A percentile compares a stretch with the other conserved stretches of the same genome.
Evolutionary conservation across 768 basidiomycete genomes (phyloP).

Genomic region (Psilocybe cubensis): DNA sequence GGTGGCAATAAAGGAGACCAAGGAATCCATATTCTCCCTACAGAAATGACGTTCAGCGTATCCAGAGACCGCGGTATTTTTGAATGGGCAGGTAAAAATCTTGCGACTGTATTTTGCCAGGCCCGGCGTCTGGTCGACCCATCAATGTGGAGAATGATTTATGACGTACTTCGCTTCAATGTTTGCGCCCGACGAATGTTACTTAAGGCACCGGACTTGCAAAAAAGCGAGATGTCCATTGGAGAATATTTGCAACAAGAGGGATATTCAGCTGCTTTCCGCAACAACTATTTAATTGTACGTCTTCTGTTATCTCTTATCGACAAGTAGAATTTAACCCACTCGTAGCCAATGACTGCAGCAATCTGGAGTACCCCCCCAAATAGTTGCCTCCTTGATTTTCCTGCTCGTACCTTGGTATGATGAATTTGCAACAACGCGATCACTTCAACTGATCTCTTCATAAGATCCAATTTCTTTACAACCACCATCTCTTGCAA

Average conservation of each 20-base stretch:
- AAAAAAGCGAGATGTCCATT: slow-evolving; percentile 51
- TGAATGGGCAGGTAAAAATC: slow-evolving; percentile 78
- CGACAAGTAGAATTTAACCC: slow-evolving; percentile 1
- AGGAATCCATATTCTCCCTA: slow-evolving; percentile 53
- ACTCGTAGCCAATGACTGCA: slow-evolving; percentile 72
- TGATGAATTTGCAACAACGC: too few species aligned
- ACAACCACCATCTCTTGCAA: slow-evolving; percentile 77
- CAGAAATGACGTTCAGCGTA: slow-evolving; percentile 81
- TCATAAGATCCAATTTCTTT: slow-evolving; percentile 76
- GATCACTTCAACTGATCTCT: too few species aligned
- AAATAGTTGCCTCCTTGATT: slow-evolving; percentile 67
- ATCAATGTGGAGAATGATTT: slow-evolving; percentile 73
- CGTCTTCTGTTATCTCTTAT: slow-evolving; percentile 21
- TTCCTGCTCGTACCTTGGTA: slow-evolving; percentile 71
- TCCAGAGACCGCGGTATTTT: slow-evolving; percentile 70
- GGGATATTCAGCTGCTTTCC: slow-evolving; percentile 68
- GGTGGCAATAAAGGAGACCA: slow-evolving; percentile 22
- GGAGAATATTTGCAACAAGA: slow-evolving; percentile 66
- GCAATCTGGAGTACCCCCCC: slow-evolving; percentile 83
- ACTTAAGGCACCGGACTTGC: slow-evolving; percentile 22
- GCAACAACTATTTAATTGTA: slow-evolving; percentile 77
- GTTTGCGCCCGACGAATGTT: slow-evolving; percentile 61
- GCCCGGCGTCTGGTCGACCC: slow-evolving; percentile 61
- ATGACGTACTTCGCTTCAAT: slow-evolving; percentile 75
- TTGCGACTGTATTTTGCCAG: slow-evolving; percentile 70